These are phyloP conservation scores for Dioscorea alata DNA, from an alignment of 106 monocot species.

Conservation along the genomic window DNA sequence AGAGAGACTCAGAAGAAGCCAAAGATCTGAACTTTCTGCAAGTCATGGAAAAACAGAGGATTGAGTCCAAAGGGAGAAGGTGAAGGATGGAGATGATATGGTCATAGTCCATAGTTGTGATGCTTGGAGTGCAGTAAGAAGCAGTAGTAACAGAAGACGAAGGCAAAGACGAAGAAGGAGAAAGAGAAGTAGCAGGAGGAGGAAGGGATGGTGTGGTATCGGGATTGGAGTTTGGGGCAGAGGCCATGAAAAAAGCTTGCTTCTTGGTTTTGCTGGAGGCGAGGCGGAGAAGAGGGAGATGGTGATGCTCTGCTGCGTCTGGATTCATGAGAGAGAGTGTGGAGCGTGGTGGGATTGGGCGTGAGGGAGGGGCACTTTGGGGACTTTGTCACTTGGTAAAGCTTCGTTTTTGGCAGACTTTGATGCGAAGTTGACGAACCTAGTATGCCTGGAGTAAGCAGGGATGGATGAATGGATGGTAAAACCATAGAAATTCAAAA, in stretches of 20 bases:
- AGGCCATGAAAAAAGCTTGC: conserved; percentile 10
- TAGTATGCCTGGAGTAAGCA: no score
- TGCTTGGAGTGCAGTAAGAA: conserved; percentile 5
- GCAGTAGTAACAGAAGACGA: conserved; percentile 1
- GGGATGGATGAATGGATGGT: no score
- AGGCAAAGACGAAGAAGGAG: background rate
- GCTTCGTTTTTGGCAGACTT: background rate
- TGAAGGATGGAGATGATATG: conserved; percentile 35
- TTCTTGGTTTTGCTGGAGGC: background rate
- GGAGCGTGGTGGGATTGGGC: background rate
- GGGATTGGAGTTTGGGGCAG: background rate
- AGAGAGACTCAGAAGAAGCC: conserved; percentile 20
- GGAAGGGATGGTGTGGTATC: no score
- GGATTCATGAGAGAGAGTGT: conserved; percentile 1
- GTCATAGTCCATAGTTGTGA: conserved; percentile 23
- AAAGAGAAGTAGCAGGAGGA: no score
- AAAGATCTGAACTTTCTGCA: conserved; percentile 19
- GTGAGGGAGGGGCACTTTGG: conserved; percentile 6
- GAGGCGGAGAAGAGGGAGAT: background rate
- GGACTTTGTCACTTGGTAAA: conserved; percentile 7
- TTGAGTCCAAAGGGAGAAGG: conserved; percentile 30
- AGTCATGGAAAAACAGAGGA: conserved; percentile 46
- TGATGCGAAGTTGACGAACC: background rate
- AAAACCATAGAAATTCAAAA: no score
- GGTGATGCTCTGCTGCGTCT: background rate